Conservation (phyloP, 2,329 filamentous ascomycete species). For the Clonostachys rosea region DNA sequence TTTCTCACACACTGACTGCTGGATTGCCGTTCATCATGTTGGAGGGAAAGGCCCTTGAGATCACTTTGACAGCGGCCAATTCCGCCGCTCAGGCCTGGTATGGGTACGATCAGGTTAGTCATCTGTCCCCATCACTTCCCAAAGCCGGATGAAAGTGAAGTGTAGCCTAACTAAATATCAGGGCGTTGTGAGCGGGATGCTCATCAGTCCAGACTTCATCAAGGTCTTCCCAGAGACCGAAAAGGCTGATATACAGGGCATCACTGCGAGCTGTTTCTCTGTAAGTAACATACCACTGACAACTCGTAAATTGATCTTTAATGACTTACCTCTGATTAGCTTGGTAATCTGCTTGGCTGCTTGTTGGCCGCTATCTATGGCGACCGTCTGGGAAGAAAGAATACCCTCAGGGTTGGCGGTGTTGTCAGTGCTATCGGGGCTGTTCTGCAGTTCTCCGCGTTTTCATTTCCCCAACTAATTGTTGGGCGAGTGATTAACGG, state of each 20-base stretch:
- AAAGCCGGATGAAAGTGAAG: neutral
- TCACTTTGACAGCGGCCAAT: conserved; percentile 1
- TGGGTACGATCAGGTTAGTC: neutral
- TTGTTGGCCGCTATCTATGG: neutral
- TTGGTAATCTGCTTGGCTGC: conserved; percentile 1
- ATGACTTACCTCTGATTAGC: neutral
- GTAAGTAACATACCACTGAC: neutral
- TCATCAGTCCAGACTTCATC: conserved; percentile 2
- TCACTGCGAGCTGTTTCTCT: conserved; percentile 1
- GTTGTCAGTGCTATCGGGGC: neutral
- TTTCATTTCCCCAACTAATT: neutral
- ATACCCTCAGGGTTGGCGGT: neutral
- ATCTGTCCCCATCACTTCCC: neutral
- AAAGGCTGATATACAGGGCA: neutral
- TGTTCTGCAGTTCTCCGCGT: neutral
- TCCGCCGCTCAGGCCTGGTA: conserved; percentile 1
- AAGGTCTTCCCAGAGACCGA: conserved; percentile 1
- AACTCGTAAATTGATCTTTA: neutral
- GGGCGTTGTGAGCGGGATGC: conserved; percentile 1
- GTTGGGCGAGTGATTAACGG: conserved; percentile 1
- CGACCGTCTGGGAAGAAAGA: neutral
- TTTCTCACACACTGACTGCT: no score
- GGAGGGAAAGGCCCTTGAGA: neutral
- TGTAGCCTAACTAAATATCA: neutral
- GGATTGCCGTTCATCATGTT: neutral